Conservation (phyloP, 176 grass and related monocot genomes). For the Zoysia pacifica region DNA sequence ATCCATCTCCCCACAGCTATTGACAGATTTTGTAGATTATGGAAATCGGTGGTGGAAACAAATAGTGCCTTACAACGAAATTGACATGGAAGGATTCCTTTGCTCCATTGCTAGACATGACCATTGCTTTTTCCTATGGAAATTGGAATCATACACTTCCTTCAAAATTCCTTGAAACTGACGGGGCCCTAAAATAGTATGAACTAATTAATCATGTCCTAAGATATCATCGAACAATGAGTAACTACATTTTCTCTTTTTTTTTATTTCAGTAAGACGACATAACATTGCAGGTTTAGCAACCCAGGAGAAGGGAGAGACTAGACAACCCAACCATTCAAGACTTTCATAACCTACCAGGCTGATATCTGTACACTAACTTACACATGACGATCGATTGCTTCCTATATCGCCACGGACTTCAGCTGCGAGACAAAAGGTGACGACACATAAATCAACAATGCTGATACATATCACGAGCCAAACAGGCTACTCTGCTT, state of each 20-base stretch:
- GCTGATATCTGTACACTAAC: conserved; percentile 40
- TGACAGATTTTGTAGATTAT: too few relatives aligned
- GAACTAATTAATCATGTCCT: too few relatives aligned
- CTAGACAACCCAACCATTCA: conserved; percentile 4
- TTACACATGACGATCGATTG: neutral
- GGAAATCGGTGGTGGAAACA: too few relatives aligned
- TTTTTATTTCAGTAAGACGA: neutral
- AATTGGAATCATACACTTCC: too few relatives aligned
- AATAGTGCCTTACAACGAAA: too few relatives aligned
- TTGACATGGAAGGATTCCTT: too few relatives aligned
- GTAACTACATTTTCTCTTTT: neutral
- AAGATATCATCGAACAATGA: neutral
- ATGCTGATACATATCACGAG: conserved; percentile 9
- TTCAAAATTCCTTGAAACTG: too few relatives aligned
- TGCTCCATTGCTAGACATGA: too few relatives aligned
- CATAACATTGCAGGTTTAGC: neutral
- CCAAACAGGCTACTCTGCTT: neutral
- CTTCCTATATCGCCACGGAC: conserved; percentile 25
- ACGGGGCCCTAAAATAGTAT: too few relatives aligned
- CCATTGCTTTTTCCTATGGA: too few relatives aligned
- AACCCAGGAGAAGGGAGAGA: neutral
- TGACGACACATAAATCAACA: neutral
- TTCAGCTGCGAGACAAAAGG: neutral
- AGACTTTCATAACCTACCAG: neutral
- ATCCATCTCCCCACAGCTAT: too few relatives aligned